Evolutionary conservation across 306 rosid species (phyloP).

Genomic region (Vigna angularis): DNA sequence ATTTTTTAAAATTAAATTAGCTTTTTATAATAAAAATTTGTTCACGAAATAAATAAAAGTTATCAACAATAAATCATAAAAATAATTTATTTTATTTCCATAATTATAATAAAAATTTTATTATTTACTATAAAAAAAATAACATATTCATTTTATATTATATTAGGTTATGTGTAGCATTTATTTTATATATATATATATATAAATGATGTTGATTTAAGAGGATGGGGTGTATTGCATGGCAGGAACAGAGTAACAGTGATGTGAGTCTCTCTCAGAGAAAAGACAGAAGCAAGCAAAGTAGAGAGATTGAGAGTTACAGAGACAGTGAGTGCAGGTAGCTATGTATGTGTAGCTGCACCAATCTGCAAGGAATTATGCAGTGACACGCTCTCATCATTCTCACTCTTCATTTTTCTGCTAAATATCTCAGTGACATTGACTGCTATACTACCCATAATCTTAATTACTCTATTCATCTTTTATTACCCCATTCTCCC

Average conservation of each 20-base stretch:
- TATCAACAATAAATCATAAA: too few species aligned
- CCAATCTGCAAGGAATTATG: slow-evolving; percentile 39
- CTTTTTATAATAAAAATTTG: too few species aligned
- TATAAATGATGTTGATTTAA: slow-evolving; percentile 24
- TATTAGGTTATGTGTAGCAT: too few species aligned
- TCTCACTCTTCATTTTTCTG: slow-evolving; percentile 33
- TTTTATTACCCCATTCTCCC: too few species aligned
- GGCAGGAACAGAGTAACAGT: neutral
- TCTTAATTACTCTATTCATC: slow-evolving; percentile 8
- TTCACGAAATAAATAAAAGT: too few species aligned
- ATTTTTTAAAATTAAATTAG: too few species aligned
- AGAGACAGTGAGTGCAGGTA: slow-evolving; percentile 21
- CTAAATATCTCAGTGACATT: slow-evolving; percentile 63
- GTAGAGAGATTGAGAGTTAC: neutral
- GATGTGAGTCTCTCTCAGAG: slow-evolving; percentile 31
- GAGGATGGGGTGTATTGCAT: slow-evolving; percentile 33
- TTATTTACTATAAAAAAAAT: too few species aligned
- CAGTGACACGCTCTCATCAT: slow-evolving; percentile 46
- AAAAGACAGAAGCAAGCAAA: slow-evolving; percentile 31
- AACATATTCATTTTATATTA: too few species aligned
- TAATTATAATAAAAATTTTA: too few species aligned
- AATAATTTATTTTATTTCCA: too few species aligned
- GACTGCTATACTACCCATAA: slow-evolving; percentile 45
- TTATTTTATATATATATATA: too few species aligned
- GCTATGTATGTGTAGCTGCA: neutral